These are phyloP conservation scores for Mucor indicus DNA, from an alignment of 371 early-diverging fungal species.

Conservation along the genomic window DNA sequence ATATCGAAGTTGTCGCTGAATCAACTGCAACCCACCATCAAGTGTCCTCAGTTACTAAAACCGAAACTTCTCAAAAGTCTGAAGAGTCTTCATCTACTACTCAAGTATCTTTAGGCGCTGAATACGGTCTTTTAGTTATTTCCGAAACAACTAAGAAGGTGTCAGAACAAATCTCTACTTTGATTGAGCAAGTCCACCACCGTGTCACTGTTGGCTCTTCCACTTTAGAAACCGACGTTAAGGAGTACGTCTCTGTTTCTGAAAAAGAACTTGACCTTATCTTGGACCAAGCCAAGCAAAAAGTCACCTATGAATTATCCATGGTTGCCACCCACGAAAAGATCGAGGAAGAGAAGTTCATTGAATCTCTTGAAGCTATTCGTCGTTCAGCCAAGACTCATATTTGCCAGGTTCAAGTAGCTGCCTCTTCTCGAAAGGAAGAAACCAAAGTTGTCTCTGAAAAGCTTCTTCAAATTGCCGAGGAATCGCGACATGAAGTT, in stretches of 20 bases:
- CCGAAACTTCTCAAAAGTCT: conserved; percentile 1
- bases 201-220: conserved; percentile 7
- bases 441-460: conserved; percentile 12
- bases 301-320: conserved; percentile 17
- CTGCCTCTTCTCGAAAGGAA: conserved; percentile 10
- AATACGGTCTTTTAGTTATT: conserved; percentile 21
- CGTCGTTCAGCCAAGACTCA: conserved; percentile 15
- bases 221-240: conserved; percentile 13
- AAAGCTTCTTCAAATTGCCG: conserved; percentile 20
- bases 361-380: conserved; percentile 14
- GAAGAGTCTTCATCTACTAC: not conserved
- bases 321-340: conserved; percentile 19
- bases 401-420: conserved; percentile 15
- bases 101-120: conserved; percentile 14
- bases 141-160: conserved; percentile 19
- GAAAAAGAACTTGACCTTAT: conserved; percentile 16
- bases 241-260: not conserved
- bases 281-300: conserved; percentile 22
- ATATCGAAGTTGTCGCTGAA: conserved; percentile 23
- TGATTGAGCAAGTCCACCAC: conserved; percentile 18
- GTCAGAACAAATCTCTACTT: conserved; percentile 10
- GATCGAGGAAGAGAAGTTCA: conserved; percentile 20
- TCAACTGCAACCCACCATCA: conserved; percentile 1
- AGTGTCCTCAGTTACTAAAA: no score
- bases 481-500: conserved; percentile 23